These are phyloP conservation scores for Sophora flavescens DNA, from an alignment of 306 rosid species.

Conservation along the genomic window DNA sequence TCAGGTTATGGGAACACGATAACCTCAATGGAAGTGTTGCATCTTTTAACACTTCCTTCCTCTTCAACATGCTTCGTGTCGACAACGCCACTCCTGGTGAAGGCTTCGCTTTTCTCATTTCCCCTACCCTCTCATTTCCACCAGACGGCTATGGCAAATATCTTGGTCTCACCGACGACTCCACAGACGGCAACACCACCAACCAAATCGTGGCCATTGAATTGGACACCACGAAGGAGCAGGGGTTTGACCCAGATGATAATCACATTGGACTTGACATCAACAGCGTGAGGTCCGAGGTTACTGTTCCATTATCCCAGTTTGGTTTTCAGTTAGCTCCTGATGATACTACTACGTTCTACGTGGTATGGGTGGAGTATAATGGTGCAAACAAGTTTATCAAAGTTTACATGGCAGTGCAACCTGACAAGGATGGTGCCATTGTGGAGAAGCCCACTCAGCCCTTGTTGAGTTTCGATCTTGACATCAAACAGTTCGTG, in stretches of 20 bases:
- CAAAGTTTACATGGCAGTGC: constrained; percentile 15
- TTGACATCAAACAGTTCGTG: constrained; percentile 49
- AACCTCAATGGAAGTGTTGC: too few relatives aligned
- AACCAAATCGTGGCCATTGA: constrained; percentile 72
- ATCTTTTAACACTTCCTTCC: too few relatives aligned
- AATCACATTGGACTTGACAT: constrained; percentile 76
- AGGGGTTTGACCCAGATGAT: constrained; percentile 61
- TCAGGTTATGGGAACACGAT: too few relatives aligned
- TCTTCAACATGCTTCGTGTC: constrained; percentile 53
- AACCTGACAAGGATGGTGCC: not conserved
- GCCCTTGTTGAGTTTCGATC: constrained; percentile 47
- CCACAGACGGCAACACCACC: constrained; percentile 57
- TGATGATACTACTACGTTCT: not conserved
- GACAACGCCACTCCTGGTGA: constrained; percentile 57
- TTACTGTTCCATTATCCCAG: constrained; percentile 43
- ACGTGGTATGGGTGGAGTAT: constrained; percentile 70
- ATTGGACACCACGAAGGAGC: constrained; percentile 65
- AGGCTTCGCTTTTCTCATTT: constrained; percentile 66
- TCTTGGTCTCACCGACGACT: constrained; percentile 75
- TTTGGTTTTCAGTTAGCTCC: constrained; percentile 62
- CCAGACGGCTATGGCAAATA: constrained; percentile 55
- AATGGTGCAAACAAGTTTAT: constrained; percentile 46
- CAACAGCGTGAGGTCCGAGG: constrained; percentile 57
- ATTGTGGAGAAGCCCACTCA: constrained; percentile 47
- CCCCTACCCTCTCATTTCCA: constrained; percentile 37